A percentile compares a stretch with the other conserved stretches of the same genome.
Evolutionary conservation across 306 rosid genomes (phyloP).

Genomic region (Quercus cerris): DNA sequence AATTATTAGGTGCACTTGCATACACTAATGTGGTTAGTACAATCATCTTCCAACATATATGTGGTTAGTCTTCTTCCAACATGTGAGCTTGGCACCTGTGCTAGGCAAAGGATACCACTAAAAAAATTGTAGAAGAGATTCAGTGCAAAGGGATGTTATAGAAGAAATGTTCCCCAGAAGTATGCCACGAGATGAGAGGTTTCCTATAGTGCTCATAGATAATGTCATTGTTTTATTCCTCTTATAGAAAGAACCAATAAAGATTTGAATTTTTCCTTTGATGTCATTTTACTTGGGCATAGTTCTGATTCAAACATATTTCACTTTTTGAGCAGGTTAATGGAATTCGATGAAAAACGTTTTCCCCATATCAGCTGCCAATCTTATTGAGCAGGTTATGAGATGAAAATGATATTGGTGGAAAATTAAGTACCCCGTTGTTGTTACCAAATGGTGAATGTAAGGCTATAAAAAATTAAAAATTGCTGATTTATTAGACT

Average conservation of each 20-base stretch:
- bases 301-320: background rate
- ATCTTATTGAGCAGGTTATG: background rate
- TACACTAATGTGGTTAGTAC: background rate
- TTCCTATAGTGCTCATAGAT: background rate
- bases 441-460: background rate
- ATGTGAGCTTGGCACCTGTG: background rate
- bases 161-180: background rate
- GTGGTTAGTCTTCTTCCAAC: background rate
- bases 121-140: background rate
- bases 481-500: background rate
- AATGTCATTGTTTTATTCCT: background rate
- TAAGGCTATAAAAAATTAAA: background rate
- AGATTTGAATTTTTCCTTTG: background rate
- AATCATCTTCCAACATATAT: background rate
- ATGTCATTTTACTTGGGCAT: background rate
- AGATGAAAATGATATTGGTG: background rate
- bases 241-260: background rate
- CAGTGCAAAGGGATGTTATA: background rate
- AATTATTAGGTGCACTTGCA: background rate
- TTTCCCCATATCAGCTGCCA: background rate
- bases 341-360: background rate
- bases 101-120: background rate
- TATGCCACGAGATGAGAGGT: background rate
- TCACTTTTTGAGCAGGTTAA: background rate
- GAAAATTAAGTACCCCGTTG: background rate